A percentile compares a stretch with the other conserved stretches of the same genome.
Evolutionary conservation across 2,329 filamentous ascomycete genomes (phyloP).

Genomic region (Curvularia sp.): DNA sequence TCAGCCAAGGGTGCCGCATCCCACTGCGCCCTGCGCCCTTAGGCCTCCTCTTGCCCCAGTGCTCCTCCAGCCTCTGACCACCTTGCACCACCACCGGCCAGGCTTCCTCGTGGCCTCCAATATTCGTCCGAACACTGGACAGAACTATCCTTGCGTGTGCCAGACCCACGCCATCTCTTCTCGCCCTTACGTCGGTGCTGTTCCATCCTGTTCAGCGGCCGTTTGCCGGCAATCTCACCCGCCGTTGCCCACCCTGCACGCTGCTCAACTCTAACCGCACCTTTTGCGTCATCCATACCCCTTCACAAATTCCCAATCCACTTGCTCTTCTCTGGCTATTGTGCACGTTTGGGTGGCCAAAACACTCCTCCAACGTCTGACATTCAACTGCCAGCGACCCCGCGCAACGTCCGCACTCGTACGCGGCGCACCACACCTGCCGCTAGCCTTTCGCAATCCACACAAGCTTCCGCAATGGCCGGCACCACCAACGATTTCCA

Average conservation of each 20-base stretch:
- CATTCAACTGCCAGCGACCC: constrained; percentile 13
- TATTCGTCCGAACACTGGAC: not conserved
- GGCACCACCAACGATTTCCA: constrained; percentile 50
- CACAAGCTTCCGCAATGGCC: constrained; percentile 40
- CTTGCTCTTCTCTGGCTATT: constrained; percentile 7
- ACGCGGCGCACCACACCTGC: constrained; percentile 8
- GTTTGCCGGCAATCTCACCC: constrained; percentile 14
- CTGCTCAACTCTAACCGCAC: constrained; percentile 10
- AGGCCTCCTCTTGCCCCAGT: constrained; percentile 13
- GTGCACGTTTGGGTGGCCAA: constrained; percentile 18
- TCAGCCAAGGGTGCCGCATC: constrained; percentile 16
- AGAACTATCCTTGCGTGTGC: constrained; percentile 14
- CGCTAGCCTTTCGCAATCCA: not conserved
- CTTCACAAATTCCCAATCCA: constrained; percentile 5
- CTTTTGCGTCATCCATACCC: constrained; percentile 25
- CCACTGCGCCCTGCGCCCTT: not conserved
- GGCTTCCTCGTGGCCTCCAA: constrained; percentile 1
- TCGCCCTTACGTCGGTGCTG: constrained; percentile 9
- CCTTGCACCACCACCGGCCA: constrained; percentile 11
- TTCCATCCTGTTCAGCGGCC: constrained; percentile 1
- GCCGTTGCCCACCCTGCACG: constrained; percentile 18
- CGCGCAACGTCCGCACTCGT: constrained; percentile 4
- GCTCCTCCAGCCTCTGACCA: constrained; percentile 22
- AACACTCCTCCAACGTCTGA: constrained; percentile 12
- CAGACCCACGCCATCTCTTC: constrained; percentile 14